phyloP scores from a whole-genome alignment of 441 rosid species.

The Aquilaria agallochum region DNA sequence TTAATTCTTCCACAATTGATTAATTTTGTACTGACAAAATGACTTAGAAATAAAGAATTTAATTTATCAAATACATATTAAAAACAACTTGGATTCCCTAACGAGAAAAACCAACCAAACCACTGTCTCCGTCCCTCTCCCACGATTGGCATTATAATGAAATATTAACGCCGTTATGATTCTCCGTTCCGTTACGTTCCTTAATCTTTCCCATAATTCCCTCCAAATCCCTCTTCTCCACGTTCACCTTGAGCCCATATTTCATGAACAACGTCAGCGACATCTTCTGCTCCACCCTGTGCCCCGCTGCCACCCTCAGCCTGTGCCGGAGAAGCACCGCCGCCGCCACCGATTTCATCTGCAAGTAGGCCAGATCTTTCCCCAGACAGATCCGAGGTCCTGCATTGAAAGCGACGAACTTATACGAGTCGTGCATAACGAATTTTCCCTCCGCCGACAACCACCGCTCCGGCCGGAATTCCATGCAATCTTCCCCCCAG shows the following conservation, averaged over 20 bases:
- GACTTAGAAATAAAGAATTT: no score
- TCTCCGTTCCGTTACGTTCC: conserved; percentile 3
- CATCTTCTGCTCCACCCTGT: conserved; percentile 3
- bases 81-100: no score
- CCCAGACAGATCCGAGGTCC: conserved; percentile 91
- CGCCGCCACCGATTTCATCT: conserved; percentile 13
- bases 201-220: conserved; percentile 29
- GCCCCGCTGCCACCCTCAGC: not conserved
- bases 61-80: no score
- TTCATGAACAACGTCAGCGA: conserved; percentile 37
- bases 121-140: no score
- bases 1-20: no score
- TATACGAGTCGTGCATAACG: conserved; percentile 61
- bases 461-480: conserved; percentile 90
- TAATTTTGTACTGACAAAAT: no score
- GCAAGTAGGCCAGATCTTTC: conserved; percentile 81
- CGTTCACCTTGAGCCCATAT: conserved; percentile 69
- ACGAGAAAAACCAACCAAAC: no score
- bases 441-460: conserved; percentile 60
- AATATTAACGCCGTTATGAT: conserved; percentile 28
- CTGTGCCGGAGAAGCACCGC: not conserved
- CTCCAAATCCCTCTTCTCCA: conserved; percentile 54
- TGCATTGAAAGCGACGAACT: conserved; percentile 93
- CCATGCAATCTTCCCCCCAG: conserved; percentile 93
- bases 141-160: no score